phyloP scores from a whole-genome alignment of 768 basidiomycete species.

The Auriculariales sp. region DNA sequence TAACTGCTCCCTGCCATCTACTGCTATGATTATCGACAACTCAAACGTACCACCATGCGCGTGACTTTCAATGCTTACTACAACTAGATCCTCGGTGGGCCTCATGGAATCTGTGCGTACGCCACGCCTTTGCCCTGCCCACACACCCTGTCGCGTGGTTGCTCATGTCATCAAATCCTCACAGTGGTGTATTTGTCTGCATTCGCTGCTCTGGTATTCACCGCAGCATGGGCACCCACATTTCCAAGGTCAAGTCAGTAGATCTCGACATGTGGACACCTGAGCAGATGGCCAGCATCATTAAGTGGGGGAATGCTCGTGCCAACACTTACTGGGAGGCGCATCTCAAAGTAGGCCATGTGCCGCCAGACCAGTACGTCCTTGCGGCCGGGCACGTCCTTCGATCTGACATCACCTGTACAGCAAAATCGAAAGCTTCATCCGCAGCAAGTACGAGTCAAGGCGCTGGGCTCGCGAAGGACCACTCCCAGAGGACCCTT shows the following conservation, averaged over 20 bases:
- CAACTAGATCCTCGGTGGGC: slow-evolving; percentile 91
- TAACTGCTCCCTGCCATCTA: slow-evolving; percentile 3
- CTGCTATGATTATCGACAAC: too few relatives aligned
- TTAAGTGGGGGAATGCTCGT: slow-evolving; percentile 87
- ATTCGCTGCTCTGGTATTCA: slow-evolving; percentile 97
- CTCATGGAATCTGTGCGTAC: slow-evolving; percentile 79
- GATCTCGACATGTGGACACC: slow-evolving; percentile 97
- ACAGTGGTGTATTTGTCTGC: slow-evolving; percentile 83
- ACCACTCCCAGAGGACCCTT: slow-evolving; percentile 69
- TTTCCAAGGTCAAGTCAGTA: slow-evolving; percentile 92
- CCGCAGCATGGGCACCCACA: slow-evolving; percentile 96
- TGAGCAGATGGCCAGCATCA: slow-evolving; percentile 88
- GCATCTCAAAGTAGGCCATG: slow-evolving; percentile 79
- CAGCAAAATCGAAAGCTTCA: slow-evolving; percentile 96
- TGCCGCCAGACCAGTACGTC: slow-evolving; percentile 88
- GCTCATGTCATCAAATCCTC: not conserved
- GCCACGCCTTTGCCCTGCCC: not conserved
- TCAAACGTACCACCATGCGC: too few relatives aligned
- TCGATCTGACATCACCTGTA: not conserved
- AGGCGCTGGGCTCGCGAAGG: slow-evolving; percentile 89
- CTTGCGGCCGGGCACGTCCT: not conserved
- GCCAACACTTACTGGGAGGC: slow-evolving; percentile 98
- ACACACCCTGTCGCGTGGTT: not conserved
- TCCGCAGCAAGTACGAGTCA: slow-evolving; percentile 93
- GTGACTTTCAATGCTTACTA: too few relatives aligned